Percentiles rank a stretch among this genome's conserved stretches.
phyloP scores from a whole-genome alignment of 1,284 basidiomycete genomes.

The Acaromyces ingoldii region DNA sequence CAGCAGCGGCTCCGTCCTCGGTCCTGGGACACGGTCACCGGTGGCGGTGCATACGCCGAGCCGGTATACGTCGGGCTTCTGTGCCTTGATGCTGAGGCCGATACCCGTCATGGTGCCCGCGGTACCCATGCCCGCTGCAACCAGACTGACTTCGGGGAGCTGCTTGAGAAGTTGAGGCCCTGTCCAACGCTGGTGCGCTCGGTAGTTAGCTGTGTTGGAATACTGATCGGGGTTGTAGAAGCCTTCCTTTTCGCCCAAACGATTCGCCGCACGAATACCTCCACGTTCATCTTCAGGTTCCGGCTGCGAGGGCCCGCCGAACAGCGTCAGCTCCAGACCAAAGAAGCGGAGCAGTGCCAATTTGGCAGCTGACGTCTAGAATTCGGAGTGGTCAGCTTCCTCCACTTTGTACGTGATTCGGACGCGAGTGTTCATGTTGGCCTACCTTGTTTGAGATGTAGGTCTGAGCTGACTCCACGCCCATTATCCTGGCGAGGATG shows the following conservation, averaged over 20 bases:
- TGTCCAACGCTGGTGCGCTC: slow-evolving; percentile 24
- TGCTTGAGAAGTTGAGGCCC: slow-evolving; percentile 24
- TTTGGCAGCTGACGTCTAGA: no score
- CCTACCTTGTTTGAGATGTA: slow-evolving; percentile 30
- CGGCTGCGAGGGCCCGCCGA: slow-evolving; percentile 26
- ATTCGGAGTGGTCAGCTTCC: no score
- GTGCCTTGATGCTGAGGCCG: slow-evolving; percentile 11
- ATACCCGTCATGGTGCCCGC: slow-evolving; percentile 31
- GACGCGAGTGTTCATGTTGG: slow-evolving; percentile 26
- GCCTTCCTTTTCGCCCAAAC: slow-evolving; percentile 14
- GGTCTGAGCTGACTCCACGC: slow-evolving; percentile 16
- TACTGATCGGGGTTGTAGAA: slow-evolving; percentile 28
- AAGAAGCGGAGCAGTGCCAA: slow-evolving; percentile 12
- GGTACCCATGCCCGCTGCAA: slow-evolving; percentile 25
- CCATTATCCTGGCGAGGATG: slow-evolving; percentile 26
- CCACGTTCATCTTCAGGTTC: slow-evolving; percentile 21
- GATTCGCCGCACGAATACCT: slow-evolving; percentile 22
- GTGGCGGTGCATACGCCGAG: slow-evolving; percentile 19
- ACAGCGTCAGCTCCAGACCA: slow-evolving; percentile 27
- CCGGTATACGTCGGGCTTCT: slow-evolving; percentile 7
- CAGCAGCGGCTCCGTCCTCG: slow-evolving; percentile 17
- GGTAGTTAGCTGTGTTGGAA: slow-evolving; percentile 20
- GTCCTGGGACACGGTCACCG: slow-evolving; percentile 30
- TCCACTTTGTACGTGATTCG: no score
- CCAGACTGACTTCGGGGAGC: slow-evolving; percentile 26